Evolutionary conservation across 23 red algal species (phyloP).

Genomic region (Cyanidium caldarium): DNA sequence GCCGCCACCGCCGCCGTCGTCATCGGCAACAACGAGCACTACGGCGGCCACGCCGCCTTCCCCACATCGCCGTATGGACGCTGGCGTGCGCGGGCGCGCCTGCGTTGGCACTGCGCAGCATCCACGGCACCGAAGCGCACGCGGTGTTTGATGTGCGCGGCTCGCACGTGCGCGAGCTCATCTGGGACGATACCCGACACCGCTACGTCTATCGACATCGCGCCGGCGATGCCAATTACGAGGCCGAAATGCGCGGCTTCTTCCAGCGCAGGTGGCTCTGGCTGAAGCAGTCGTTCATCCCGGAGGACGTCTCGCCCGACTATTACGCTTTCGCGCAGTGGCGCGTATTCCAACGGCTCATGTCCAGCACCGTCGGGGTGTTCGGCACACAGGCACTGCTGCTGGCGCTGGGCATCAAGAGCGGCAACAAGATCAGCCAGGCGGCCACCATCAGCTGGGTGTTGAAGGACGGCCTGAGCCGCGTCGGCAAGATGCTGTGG

Average conservation of each 20-base stretch:
- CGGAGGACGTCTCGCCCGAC: slow-evolving; percentile 83
- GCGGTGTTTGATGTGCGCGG: not conserved
- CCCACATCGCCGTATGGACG: too few relatives aligned
- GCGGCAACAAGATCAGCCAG: slow-evolving; percentile 7
- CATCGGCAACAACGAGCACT: too few relatives aligned
- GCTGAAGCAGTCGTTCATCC: slow-evolving; percentile 53
- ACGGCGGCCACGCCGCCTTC: too few relatives aligned
- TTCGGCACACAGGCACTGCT: slow-evolving; percentile 85
- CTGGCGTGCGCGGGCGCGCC: too few relatives aligned
- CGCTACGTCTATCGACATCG: not conserved
- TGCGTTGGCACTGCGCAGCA: too few relatives aligned
- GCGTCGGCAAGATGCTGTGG: slow-evolving; percentile 98
- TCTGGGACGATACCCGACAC: not conserved
- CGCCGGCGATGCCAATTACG: not conserved
- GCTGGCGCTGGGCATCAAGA: slow-evolving; percentile 84
- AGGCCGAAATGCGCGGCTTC: not conserved
- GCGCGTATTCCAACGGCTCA: slow-evolving; percentile 75
- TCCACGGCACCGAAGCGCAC: too few relatives aligned
- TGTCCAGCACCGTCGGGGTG: slow-evolving; percentile 77
- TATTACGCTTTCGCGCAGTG: slow-evolving; percentile 82
- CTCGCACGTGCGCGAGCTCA: not conserved
- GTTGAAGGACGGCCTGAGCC: slow-evolving; percentile 83
- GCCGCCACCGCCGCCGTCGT: too few relatives aligned
- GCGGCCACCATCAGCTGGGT: slow-evolving; percentile 86
- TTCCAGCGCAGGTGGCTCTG: not conserved